Evolutionary conservation across 2,329 filamentous ascomycete species (phyloP).

Genomic region (Tolypocladium capitatum): DNA sequence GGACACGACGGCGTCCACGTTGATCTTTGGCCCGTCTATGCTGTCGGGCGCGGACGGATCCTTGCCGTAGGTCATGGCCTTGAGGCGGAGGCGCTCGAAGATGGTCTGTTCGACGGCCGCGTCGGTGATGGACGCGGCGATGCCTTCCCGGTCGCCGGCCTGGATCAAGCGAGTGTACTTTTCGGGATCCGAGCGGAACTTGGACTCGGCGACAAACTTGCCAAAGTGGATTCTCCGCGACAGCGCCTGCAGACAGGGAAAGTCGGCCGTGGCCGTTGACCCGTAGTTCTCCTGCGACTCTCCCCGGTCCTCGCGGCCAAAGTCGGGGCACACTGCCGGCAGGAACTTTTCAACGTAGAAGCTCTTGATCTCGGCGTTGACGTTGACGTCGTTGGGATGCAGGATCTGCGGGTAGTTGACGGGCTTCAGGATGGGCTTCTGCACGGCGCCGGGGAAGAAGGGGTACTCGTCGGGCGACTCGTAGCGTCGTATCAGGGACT

Average conservation of each 20-base stretch:
- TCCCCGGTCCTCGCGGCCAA: constrained; percentile 64
- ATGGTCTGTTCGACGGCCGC: constrained; percentile 81
- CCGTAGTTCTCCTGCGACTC: constrained; percentile 93
- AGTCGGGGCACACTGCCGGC: constrained; percentile 68
- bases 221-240: constrained; percentile 91
- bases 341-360: constrained; percentile 77
- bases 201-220: constrained; percentile 94
- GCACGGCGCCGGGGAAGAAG: constrained; percentile 77
- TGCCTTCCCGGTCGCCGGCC: constrained; percentile 63
- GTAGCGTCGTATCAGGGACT: constrained; percentile 88
- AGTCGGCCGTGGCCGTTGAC: constrained; percentile 80
- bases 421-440: constrained; percentile 72
- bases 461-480: constrained; percentile 94
- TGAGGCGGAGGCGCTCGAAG: constrained; percentile 70
- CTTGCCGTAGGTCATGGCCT: constrained; percentile 86
- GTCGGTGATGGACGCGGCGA: constrained; percentile 86
- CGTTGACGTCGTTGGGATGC: constrained; percentile 77
- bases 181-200: constrained; percentile 75
- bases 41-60: constrained; percentile 57
- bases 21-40: constrained; percentile 61
- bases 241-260: constrained; percentile 76
- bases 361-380: constrained; percentile 75
- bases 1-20: constrained; percentile 77
- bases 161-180: constrained; percentile 73
- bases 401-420: constrained; percentile 81